Evolutionary conservation across 2,329 filamentous ascomycete genomes (phyloP).

Genomic region (Calonectria pteridis): DNA sequence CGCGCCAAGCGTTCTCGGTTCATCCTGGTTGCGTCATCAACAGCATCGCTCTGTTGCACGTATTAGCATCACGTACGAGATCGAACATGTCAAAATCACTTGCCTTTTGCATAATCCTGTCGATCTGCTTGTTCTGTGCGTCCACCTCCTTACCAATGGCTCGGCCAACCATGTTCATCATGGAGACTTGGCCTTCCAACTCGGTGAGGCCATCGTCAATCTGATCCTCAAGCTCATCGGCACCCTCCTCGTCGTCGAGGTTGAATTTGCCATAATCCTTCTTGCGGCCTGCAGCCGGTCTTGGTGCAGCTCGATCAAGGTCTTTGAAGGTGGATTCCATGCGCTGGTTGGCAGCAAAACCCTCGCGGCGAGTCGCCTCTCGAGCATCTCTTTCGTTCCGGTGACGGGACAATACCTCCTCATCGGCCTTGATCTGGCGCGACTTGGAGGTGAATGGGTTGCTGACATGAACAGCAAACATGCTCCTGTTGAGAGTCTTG

Average conservation of each 20-base stretch:
- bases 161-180: slow-evolving; percentile 79
- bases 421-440: slow-evolving; percentile 73
- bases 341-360: slow-evolving; percentile 63
- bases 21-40: slow-evolving; percentile 85
- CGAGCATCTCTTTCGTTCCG: slow-evolving; percentile 74
- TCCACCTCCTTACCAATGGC: slow-evolving; percentile 83
- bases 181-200: slow-evolving; percentile 76
- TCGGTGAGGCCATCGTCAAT: slow-evolving; percentile 73
- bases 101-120: slow-evolving; percentile 83
- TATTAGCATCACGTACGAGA: slow-evolving; percentile 45
- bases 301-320: slow-evolving; percentile 47
- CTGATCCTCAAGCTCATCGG: slow-evolving; percentile 59
- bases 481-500: slow-evolving; percentile 87
- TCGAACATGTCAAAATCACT: slow-evolving; percentile 33
- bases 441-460: slow-evolving; percentile 82
- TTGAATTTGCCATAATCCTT: slow-evolving; percentile 74
- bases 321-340: slow-evolving; percentile 65
- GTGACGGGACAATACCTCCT: slow-evolving; percentile 77
- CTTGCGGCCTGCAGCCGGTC: slow-evolving; percentile 47
- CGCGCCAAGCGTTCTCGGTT: slow-evolving; percentile 80
- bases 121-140: slow-evolving; percentile 80
- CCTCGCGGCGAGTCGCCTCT: slow-evolving; percentile 69
- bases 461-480: slow-evolving; percentile 87
- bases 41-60: slow-evolving; percentile 76
- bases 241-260: slow-evolving; percentile 77